Base-by-base conservation (phyloP, 768 basidiomycete species). In the Favolaschia claudopus region DNA sequence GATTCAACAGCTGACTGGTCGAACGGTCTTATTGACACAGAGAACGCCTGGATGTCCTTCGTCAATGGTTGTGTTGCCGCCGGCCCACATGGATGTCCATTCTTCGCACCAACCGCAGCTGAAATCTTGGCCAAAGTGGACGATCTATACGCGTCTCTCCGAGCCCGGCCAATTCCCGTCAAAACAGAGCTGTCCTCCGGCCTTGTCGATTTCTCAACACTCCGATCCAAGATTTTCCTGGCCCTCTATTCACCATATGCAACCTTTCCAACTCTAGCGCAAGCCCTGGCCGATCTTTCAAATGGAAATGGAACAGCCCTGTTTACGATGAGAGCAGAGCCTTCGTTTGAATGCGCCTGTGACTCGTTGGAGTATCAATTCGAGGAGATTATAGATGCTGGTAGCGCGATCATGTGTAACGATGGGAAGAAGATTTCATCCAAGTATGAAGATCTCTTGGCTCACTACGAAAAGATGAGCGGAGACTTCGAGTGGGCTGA, bases 171-270 rank as follows among this genome's bases (percentile, higher is more conserved):
- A 0, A 42, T 79, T 2, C 74, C 79, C 0, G 72, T 80, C 29
- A 66, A 62, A 31, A 70, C 72, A 0, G 33, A 59, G 0, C 62
- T 50, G 0, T 65, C 63, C 0, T 80, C 78, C 55, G 78, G 78
- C 6, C 34, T 80, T 17, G 54, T 82, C 1, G 78, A 80, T 62
- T 78, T 77, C 31, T 55, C 55, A 24, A 46, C 64, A 19, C 52
- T 80, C 17, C 72, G 76, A 7, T 2, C 13, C 1, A 40, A 62
- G 0, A 59, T 80, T 5, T 81, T 81, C 56, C 2, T 15, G 1
- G 24, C 74, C 3, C 69, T 83, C 0, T 80, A 78, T 46, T 43
- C 55, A 0, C 80, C 80, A 7, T 80, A 72, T 44, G 64, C 63
- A 2, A 7, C 24, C 4, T 83, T 77, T 60, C 67, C 69, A 0